Evolutionary conservation across 1,284 basidiomycete species (phyloP).

Genomic region (Moesziomyces antarcticus): DNA sequence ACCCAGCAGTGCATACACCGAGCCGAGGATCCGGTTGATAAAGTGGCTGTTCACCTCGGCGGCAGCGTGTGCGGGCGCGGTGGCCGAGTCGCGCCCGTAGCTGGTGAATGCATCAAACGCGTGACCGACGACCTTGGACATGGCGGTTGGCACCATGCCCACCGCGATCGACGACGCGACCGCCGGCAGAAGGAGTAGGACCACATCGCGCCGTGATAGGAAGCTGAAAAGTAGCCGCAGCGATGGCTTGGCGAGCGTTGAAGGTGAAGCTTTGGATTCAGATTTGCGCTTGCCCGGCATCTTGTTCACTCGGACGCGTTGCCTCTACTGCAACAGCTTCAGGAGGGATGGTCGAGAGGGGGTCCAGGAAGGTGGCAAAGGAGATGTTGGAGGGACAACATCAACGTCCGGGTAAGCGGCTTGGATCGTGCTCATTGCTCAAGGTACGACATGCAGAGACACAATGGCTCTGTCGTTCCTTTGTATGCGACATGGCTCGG

Average conservation of each 20-base stretch:
- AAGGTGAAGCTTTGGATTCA: neutral
- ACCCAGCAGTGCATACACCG: constrained; percentile 75
- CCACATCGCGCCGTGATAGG: constrained; percentile 37
- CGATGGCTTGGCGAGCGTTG: constrained; percentile 20
- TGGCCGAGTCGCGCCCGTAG: constrained; percentile 68
- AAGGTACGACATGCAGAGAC: too few species aligned
- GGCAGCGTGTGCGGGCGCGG: constrained; percentile 69
- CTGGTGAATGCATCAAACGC: constrained; percentile 81
- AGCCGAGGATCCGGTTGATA: constrained; percentile 72
- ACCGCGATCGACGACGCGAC: constrained; percentile 76
- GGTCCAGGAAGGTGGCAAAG: too few species aligned
- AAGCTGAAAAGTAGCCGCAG: constrained; percentile 53
- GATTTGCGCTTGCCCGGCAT: neutral
- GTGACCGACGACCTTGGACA: constrained; percentile 89
- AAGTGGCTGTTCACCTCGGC: constrained; percentile 72
- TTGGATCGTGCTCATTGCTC: too few species aligned
- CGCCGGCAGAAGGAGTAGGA: constrained; percentile 75
- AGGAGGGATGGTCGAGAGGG: too few species aligned
- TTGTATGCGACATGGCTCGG: neutral
- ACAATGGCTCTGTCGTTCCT: neutral
- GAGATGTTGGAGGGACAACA: too few species aligned
- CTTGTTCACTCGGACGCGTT: neutral
- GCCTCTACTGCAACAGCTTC: too few species aligned
- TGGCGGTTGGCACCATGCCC: constrained; percentile 87
- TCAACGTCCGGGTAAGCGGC: too few species aligned